Conservation (phyloP, 148 eudicot species). For the Amaranthus hypochondriacus region DNA sequence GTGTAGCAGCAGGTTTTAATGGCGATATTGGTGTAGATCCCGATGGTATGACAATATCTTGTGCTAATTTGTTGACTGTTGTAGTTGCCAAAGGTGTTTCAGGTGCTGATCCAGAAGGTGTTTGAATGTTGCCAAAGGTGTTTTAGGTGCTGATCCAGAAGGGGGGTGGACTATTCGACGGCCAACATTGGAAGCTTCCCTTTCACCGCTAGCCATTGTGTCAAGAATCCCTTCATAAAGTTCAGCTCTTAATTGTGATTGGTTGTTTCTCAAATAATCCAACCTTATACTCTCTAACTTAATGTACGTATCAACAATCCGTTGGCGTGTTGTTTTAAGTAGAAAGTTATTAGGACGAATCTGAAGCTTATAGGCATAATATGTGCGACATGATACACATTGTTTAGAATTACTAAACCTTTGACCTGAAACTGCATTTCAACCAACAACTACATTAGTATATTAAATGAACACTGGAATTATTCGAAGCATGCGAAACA, state of each 20-base stretch:
- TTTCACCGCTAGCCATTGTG: neutral
- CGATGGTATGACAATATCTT: too few relatives aligned
- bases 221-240: neutral
- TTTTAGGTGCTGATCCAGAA: neutral
- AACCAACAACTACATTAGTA: too few relatives aligned
- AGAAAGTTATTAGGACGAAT: neutral
- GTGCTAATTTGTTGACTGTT: too few relatives aligned
- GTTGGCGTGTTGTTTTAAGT: neutral
- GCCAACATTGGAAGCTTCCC: neutral
- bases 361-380: neutral
- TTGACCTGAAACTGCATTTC: too few relatives aligned
- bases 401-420: neutral
- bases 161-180: neutral
- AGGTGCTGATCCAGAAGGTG: too few relatives aligned
- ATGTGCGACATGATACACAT: neutral
- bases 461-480: too few relatives aligned
- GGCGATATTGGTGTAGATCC: too few relatives aligned
- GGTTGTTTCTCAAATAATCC: neutral
- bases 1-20: too few relatives aligned
- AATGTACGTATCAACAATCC: neutral
- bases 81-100: too few relatives aligned
- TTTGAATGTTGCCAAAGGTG: too few relatives aligned
- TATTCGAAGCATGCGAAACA: too few relatives aligned
- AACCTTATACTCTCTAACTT: neutral
- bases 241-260: neutral